Evolutionary conservation across 345 rosid genomes (phyloP).

Genomic region (Populus ilicifolia): DNA sequence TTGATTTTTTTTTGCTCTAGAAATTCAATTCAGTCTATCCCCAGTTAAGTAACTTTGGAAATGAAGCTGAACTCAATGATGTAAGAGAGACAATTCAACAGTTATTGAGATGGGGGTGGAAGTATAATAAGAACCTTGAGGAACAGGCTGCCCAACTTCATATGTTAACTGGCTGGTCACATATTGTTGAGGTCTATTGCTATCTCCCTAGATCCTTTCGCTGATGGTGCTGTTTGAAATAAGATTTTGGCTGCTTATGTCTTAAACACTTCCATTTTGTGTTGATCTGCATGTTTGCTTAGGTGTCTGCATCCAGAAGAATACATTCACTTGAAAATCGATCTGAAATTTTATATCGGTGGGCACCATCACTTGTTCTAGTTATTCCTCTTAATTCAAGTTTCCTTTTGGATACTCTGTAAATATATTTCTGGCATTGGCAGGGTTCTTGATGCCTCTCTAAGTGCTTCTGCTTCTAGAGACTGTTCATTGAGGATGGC

Average conservation of each 20-base stretch:
- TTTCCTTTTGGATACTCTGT: conserved; percentile 19
- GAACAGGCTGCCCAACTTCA: conserved; percentile 99
- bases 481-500: conserved; percentile 96
- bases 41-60: conserved; percentile 51
- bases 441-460: conserved; percentile 91
- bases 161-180: conserved; percentile 96
- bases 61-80: conserved; percentile 74
- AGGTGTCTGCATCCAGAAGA: conserved; percentile 84
- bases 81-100: conserved; percentile 74
- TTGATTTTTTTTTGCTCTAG: conserved; percentile 37
- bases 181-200: conserved; percentile 70
- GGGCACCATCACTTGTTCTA: conserved; percentile 20
- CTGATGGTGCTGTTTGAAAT: not conserved
- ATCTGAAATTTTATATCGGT: conserved; percentile 81
- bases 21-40: conserved; percentile 63
- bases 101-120: conserved; percentile 95
- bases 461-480: conserved; percentile 87
- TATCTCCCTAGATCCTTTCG: conserved; percentile 1
- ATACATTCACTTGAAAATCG: conserved; percentile 63
- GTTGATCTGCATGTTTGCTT: conserved; percentile 8
- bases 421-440: conserved; percentile 26
- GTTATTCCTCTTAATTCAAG: not conserved
- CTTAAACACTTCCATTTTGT: conserved; percentile 11
- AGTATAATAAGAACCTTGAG: conserved; percentile 85
- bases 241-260: not conserved